Evolutionary conservation across 2,329 filamentous ascomycete species (phyloP).

Genomic region (Pseudovirgaria hyperparasitica): DNA sequence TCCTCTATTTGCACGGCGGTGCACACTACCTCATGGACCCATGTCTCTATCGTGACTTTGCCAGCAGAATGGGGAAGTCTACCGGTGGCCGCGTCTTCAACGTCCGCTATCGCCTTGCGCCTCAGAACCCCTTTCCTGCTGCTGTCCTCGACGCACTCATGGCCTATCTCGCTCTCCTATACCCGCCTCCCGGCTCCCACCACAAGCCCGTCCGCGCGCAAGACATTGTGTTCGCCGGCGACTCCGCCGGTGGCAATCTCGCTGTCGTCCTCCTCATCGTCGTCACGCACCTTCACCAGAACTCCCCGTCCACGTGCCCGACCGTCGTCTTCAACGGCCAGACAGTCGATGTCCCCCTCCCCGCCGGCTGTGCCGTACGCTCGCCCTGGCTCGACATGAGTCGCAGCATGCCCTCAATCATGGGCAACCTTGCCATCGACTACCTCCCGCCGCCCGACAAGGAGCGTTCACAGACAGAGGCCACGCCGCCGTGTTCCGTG

Average conservation of each 20-base stretch:
- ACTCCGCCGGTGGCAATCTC: constrained; percentile 66
- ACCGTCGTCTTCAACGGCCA: constrained; percentile 49
- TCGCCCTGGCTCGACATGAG: constrained; percentile 64
- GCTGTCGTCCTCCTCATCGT: constrained; percentile 54
- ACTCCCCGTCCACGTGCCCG: constrained; percentile 23
- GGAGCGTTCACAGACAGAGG: constrained; percentile 15
- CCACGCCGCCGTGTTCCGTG: constrained; percentile 35
- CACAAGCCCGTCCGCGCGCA: constrained; percentile 52
- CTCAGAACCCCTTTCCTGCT: constrained; percentile 61
- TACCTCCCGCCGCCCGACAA: constrained; percentile 43
- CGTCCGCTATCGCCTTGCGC: constrained; percentile 62
- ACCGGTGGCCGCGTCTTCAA: constrained; percentile 57
- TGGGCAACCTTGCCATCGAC: constrained; percentile 43
- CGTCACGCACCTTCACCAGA: constrained; percentile 48
- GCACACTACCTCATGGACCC: constrained; percentile 64
- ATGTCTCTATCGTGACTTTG: constrained; percentile 46
- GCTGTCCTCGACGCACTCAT: constrained; percentile 61
- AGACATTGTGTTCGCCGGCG: constrained; percentile 60
- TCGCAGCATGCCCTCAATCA: constrained; percentile 46
- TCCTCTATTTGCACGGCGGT: constrained; percentile 67
- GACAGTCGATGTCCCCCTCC: constrained; percentile 47
- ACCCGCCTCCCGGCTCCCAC: constrained; percentile 54
- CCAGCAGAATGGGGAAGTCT: constrained; percentile 50
- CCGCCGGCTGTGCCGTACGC: constrained; percentile 49
- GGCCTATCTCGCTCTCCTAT: constrained; percentile 60